Conservation (phyloP, 2,329 filamentous ascomycete genomes). For the Colletotrichum musicola region DNA sequence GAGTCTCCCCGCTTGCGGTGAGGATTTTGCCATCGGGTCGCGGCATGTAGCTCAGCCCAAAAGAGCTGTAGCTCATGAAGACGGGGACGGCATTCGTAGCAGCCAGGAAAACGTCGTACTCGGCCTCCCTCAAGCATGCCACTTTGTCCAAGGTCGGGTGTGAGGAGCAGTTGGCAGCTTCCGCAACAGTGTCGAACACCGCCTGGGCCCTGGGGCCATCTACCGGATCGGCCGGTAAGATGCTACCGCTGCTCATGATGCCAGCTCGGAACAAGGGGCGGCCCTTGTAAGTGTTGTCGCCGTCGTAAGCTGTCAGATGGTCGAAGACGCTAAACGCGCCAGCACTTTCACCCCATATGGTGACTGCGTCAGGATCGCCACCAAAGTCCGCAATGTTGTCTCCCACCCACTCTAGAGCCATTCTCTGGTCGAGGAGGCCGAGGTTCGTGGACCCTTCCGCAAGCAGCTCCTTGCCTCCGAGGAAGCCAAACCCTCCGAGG, state of each 20-base stretch:
- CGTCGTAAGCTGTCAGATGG: constrained; percentile 64
- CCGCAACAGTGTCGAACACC: no score
- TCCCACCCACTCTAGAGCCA: constrained; percentile 49
- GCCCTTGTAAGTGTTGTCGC: constrained; percentile 66
- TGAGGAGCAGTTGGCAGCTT: not conserved
- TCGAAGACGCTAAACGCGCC: constrained; percentile 44
- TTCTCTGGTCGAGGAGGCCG: constrained; percentile 45
- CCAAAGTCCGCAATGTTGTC: constrained; percentile 49
- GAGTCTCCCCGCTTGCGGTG: constrained; percentile 15
- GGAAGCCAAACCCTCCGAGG: constrained; percentile 58
- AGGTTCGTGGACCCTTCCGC: constrained; percentile 49
- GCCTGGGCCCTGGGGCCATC: constrained; percentile 19
- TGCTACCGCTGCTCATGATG: constrained; percentile 51
- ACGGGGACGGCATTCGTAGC: not conserved
- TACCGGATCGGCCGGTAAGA: not conserved
- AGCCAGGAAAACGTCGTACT: constrained; percentile 21
- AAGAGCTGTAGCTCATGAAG: constrained; percentile 14
- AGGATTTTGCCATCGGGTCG: constrained; percentile 21
- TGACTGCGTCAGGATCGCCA: constrained; percentile 47
- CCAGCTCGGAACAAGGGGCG: constrained; percentile 67
- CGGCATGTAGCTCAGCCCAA: constrained; percentile 12
- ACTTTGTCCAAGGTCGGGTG: not conserved
- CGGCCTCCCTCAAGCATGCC: constrained; percentile 23
- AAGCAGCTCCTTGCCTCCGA: constrained; percentile 9
- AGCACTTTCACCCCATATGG: constrained; percentile 50